Percentiles rank a stretch among this genome's conserved stretches.
Evolutionary conservation across 2,329 filamentous ascomycete species (phyloP).

Genomic region (Talaromyces sp.): DNA sequence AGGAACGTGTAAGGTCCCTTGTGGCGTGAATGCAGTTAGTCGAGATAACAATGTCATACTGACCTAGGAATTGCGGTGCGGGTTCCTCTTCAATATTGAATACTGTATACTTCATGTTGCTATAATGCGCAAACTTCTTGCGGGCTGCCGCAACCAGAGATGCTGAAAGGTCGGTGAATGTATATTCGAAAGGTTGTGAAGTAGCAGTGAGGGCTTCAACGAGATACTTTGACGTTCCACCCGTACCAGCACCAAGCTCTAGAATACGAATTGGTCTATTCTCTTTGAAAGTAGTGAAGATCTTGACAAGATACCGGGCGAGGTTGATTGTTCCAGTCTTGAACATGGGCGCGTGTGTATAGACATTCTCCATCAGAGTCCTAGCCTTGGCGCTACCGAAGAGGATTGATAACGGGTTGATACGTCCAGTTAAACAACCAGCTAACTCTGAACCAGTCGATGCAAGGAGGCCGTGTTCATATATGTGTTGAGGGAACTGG

Average conservation of each 20-base stretch:
- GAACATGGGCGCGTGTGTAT: slow-evolving; percentile 22
- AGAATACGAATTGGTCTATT: slow-evolving; percentile 3
- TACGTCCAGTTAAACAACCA: slow-evolving; percentile 26
- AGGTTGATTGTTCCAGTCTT: background rate
- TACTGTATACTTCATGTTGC: background rate
- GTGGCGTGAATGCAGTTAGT: background rate
- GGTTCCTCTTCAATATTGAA: slow-evolving; percentile 2
- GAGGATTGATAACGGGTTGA: slow-evolving; percentile 33
- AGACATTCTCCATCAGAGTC: slow-evolving; percentile 32
- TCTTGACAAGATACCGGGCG: background rate
- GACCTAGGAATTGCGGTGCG: background rate
- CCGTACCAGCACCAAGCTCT: slow-evolving; percentile 1
- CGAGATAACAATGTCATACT: background rate
- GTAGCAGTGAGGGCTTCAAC: background rate
- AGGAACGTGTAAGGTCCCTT: background rate
- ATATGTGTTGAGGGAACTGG: slow-evolving; percentile 20
- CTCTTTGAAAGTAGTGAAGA: background rate
- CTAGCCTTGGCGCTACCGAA: slow-evolving; percentile 27
- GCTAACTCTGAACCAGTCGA: slow-evolving; percentile 30
- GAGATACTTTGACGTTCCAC: background rate
- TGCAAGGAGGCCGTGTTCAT: slow-evolving; percentile 26
- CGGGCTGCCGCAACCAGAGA: background rate
- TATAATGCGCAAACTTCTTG: background rate
- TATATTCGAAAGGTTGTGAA: background rate
- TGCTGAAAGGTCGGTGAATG: slow-evolving; percentile 1